phyloP scores from a whole-genome alignment of 2,329 filamentous ascomycete species.

The Tolypocladium endophyticum region DNA sequence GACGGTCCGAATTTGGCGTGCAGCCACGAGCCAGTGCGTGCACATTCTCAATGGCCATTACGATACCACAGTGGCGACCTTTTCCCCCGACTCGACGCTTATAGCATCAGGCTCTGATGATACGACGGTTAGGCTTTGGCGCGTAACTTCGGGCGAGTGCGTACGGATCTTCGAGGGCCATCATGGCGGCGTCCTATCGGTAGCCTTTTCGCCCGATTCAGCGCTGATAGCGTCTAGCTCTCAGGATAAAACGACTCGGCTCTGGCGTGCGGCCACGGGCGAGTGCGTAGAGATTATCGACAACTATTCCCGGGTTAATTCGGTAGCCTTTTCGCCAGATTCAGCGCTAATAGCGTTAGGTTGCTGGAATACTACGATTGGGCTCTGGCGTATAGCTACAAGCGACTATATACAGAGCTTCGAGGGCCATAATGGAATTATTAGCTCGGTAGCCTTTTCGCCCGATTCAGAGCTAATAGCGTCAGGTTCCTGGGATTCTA shows the following conservation, averaged over 20 bases:
- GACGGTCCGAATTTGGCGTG: constrained; percentile 3
- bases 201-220: background rate
- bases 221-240: background rate
- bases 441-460: constrained; percentile 2
- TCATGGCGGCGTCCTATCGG: background rate
- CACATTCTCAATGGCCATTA: background rate
- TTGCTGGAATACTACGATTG: background rate
- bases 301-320: background rate
- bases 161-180: background rate
- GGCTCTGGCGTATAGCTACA: background rate
- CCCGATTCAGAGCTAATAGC: constrained; percentile 1
- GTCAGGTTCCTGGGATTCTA: background rate
- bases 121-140: background rate
- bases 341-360: background rate
- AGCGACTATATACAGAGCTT: background rate
- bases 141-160: background rate
- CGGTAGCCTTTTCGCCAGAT: background rate
- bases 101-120: background rate
- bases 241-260: background rate
- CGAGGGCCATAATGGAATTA: background rate
- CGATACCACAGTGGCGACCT: background rate
- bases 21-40: background rate
- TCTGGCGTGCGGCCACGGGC: background rate
- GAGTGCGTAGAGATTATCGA: background rate
- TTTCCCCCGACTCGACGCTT: background rate